A percentile compares a stretch with the other conserved stretches of the same genome.
These are phyloP conservation scores for Pleurotus cornucopiae DNA, from an alignment of 768 basidiomycete genomes.

Conservation along the genomic window DNA sequence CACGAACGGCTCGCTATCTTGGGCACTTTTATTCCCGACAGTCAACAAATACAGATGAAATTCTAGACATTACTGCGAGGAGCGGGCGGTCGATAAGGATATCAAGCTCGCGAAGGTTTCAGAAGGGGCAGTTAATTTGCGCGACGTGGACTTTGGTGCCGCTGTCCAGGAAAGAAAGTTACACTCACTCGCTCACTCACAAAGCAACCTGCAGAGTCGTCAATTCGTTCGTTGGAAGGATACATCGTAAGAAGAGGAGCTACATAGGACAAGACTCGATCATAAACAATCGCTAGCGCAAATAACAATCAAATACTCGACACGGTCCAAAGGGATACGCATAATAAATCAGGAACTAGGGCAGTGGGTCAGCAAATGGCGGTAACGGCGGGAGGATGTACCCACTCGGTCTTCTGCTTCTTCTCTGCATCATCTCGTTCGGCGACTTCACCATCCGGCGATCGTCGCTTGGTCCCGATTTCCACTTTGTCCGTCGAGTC, in stretches of 20 bases:
- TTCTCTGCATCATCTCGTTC: not conserved
- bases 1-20: too few relatives aligned
- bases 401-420: conserved; percentile 1
- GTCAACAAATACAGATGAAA: too few relatives aligned
- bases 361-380: not conserved
- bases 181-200: too few relatives aligned
- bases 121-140: too few relatives aligned
- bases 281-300: not conserved
- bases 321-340: not conserved
- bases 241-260: not conserved
- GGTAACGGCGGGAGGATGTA: not conserved
- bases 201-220: too few relatives aligned
- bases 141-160: too few relatives aligned
- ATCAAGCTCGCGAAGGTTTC: too few relatives aligned
- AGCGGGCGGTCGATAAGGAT: too few relatives aligned
- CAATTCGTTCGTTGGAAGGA: not conserved
- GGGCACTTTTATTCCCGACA: too few relatives aligned
- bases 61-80: too few relatives aligned
- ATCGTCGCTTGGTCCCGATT: conserved; percentile 2
- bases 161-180: too few relatives aligned
- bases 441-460: not conserved
- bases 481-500: conserved; percentile 3
- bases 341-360: not conserved
- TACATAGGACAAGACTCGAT: not conserved
- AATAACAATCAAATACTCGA: conserved; percentile 4